phyloP scores from a whole-genome alignment of 2,329 filamentous ascomycete species.

The Botrytis sinoallii region DNA sequence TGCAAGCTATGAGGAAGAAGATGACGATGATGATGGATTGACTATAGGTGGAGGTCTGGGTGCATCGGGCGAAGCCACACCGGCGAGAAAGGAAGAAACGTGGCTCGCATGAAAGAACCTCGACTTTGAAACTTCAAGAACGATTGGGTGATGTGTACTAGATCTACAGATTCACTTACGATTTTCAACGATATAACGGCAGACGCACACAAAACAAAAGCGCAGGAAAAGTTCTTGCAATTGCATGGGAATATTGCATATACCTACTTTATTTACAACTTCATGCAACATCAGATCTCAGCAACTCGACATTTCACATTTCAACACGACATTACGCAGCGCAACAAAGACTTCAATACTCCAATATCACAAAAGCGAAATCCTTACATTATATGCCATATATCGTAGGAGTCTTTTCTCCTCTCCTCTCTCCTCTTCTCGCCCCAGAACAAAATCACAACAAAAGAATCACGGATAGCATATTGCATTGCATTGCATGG shows the following conservation, averaged over 20 bases:
- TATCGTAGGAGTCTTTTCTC: neutral
- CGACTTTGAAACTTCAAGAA: neutral
- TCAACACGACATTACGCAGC: neutral
- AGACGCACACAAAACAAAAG: neutral
- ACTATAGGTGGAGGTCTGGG: slow-evolving; percentile 32
- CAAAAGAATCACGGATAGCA: neutral
- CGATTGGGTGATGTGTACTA: neutral
- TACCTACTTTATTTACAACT: neutral
- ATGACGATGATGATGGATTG: slow-evolving; percentile 48
- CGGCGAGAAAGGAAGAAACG: slow-evolving; percentile 35
- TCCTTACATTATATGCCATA: neutral
- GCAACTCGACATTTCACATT: neutral
- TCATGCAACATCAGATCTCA: neutral
- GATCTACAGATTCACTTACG: neutral
- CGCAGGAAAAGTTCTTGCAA: neutral
- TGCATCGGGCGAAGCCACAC: slow-evolving; percentile 29
- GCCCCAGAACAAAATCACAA: neutral
- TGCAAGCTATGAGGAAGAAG: slow-evolving; percentile 39
- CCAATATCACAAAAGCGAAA: neutral
- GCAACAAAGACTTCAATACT: neutral
- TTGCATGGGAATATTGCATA: neutral
- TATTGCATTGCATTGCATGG: neutral
- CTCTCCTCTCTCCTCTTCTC: neutral
- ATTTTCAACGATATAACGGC: neutral
- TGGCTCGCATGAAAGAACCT: slow-evolving; percentile 34